Base-by-base conservation (phyloP, 768 basidiomycete species). In the Rhodosporidiobolus odoratus region DNA sequence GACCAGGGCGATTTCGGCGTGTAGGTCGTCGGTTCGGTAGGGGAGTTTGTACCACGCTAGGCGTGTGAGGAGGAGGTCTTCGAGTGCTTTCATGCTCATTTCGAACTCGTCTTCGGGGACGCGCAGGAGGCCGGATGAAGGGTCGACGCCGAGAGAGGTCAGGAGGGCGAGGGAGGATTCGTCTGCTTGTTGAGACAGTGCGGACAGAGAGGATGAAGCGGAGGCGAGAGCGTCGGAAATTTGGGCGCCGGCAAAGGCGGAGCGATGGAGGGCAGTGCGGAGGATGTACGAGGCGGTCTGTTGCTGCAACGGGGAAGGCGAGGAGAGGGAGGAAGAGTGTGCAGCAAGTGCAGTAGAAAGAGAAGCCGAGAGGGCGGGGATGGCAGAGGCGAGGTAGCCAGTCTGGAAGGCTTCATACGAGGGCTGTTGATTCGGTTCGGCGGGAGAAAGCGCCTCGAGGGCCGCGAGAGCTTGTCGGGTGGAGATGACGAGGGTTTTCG, bases 41-140 rank as follows among this genome's bases (percentile, higher is more conserved):
- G 75, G 76, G 17, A 78, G 66, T 56, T 75, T 73, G 73, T 73
- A 76, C 75, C 76, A 76, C 30, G 65, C 60, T n/a, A 78, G 41
- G 15, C 76, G 63, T 1, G 16, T 40, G 30, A 45, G 41, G 30
- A 76, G 48, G 16, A 67, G 48, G 7, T 59, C 25, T 19, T 68
- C 56, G n/a, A 74, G 43, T 9, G 58, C 68, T 1, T 52, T 7
- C 25, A 35, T 2, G 9, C 53, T 32, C 8, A 40, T 4, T 19
- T 6, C 16, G 17, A 65, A 32, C 58, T 73, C 72, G 16, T 43
- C 60, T 1, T 19, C 3, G 0, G 69, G 73, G 27, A 75, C 43
- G 16, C 34, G 41, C 16, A 67, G 40, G 17, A 65, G 50, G 12
- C 69, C 68, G 6, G 45, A 63, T 12, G 27, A 5, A 32, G 64